Evolutionary conservation across 2,329 filamentous ascomycete genomes (phyloP).

Genomic region (Paraconiothyrium brasiliense): DNA sequence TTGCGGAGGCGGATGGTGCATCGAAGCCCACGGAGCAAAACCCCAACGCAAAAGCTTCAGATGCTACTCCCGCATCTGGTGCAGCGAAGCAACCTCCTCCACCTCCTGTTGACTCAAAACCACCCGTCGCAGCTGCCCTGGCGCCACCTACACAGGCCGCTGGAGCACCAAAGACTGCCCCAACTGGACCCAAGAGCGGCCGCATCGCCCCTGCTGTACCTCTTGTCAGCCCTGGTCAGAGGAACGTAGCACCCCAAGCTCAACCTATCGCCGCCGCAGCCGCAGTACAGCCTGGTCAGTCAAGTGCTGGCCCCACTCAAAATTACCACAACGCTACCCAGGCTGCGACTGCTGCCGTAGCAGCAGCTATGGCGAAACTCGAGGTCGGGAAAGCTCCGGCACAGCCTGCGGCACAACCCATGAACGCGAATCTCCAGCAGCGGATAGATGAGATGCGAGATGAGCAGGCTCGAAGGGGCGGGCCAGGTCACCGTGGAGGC

Average conservation of each 20-base stretch:
- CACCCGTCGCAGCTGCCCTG: conserved; percentile 66
- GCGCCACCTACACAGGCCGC: conserved; percentile 57
- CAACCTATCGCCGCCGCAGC: conserved; percentile 50
- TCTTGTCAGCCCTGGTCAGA: conserved; percentile 58
- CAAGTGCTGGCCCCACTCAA: conserved; percentile 37
- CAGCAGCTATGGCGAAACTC: conserved; percentile 80
- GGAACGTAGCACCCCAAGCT: conserved; percentile 50
- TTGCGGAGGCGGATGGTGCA: conserved; percentile 57
- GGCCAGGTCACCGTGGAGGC: conserved; percentile 54
- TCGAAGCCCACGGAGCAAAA: conserved; percentile 66
- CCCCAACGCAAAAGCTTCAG: conserved; percentile 53
- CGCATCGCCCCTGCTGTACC: conserved; percentile 74
- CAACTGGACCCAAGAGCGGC: conserved; percentile 56
- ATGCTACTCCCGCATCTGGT: conserved; percentile 41
- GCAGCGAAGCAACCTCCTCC: conserved; percentile 63
- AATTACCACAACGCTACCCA: conserved; percentile 73
- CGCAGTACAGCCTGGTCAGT: conserved; percentile 47
- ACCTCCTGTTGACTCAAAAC: conserved; percentile 75
- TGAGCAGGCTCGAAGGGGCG: conserved; percentile 62
- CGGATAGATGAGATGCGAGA: conserved; percentile 82
- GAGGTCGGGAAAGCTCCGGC: conserved; percentile 44
- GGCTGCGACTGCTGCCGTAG: conserved; percentile 79
- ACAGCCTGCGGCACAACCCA: conserved; percentile 47
- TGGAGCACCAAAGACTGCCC: conserved; percentile 45
- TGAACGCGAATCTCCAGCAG: conserved; percentile 74